Percentiles rank a stretch among this genome's conserved stretches.
These are phyloP conservation scores for Monosporascus ibericus DNA, from an alignment of 2,329 filamentous ascomycete genomes.

Conservation along the genomic window DNA sequence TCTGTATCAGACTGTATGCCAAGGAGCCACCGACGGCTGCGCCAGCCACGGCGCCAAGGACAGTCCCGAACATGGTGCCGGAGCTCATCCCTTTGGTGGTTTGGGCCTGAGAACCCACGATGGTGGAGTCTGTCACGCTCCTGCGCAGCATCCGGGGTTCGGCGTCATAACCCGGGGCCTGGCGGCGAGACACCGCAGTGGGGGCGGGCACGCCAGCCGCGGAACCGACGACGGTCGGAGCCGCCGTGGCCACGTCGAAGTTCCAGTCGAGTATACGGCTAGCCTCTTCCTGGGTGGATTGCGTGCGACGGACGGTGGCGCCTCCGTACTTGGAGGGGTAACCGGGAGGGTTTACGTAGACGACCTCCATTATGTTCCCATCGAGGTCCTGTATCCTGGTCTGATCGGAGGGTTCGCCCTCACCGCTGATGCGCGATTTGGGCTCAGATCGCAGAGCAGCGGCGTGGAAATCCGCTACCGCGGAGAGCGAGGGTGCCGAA, in stretches of 20 bases:
- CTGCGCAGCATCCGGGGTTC: slow-evolving; percentile 23
- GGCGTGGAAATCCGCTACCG: slow-evolving; percentile 67
- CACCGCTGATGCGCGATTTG: slow-evolving; percentile 13
- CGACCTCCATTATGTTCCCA: slow-evolving; percentile 77
- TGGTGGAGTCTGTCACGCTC: slow-evolving; percentile 29
- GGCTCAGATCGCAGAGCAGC: slow-evolving; percentile 47
- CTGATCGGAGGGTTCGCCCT: neutral
- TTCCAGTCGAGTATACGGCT: slow-evolving; percentile 45
- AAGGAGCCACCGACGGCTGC: slow-evolving; percentile 58
- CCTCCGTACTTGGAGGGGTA: slow-evolving; percentile 30
- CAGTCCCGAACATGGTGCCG: slow-evolving; percentile 64
- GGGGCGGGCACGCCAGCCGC: slow-evolving; percentile 10
- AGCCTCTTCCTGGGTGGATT: slow-evolving; percentile 32
- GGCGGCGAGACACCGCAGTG: slow-evolving; percentile 3
- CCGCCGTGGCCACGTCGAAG: slow-evolving; percentile 34
- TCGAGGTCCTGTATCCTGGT: slow-evolving; percentile 70
- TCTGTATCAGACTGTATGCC: slow-evolving; percentile 65
- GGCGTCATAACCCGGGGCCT: slow-evolving; percentile 9
- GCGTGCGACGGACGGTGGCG: slow-evolving; percentile 28
- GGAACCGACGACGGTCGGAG: slow-evolving; percentile 15
- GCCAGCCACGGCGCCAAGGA: slow-evolving; percentile 68
- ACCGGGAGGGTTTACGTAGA: slow-evolving; percentile 44
- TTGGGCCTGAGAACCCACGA: slow-evolving; percentile 22
- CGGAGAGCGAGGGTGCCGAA: slow-evolving; percentile 57
- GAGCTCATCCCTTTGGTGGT: slow-evolving; percentile 41